These are phyloP conservation scores for Xylariaceae sp. DNA, from an alignment of 2,329 filamentous ascomycete genomes.

Conservation along the genomic window DNA sequence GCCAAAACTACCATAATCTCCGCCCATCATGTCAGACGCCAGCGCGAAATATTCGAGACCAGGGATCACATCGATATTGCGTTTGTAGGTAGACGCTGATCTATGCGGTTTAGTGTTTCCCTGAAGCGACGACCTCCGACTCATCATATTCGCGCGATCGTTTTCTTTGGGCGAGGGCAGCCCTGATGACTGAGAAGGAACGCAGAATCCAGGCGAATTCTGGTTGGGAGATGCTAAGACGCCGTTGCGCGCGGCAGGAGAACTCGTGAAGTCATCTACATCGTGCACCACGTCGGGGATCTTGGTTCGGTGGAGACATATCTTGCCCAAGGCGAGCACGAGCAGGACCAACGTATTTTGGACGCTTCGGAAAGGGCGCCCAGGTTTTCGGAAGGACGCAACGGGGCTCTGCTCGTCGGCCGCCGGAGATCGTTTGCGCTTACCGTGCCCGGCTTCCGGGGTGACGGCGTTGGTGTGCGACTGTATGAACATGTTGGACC, in stretches of 20 bases:
- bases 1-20: constrained; percentile 70
- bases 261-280: constrained; percentile 35
- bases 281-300: constrained; percentile 57
- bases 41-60: constrained; percentile 86
- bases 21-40: constrained; percentile 80
- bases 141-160: constrained; percentile 40
- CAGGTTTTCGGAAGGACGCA: constrained; percentile 37
- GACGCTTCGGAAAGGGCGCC: constrained; percentile 59
- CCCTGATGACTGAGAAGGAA: constrained; percentile 46
- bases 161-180: constrained; percentile 49
- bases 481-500: constrained; percentile 30
- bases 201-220: constrained; percentile 46
- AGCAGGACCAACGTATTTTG: constrained; percentile 77
- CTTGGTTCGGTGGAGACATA: constrained; percentile 56
- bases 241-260: constrained; percentile 44
- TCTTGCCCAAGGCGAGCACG: constrained; percentile 79
- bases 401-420: constrained; percentile 28
- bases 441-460: constrained; percentile 34
- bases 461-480: constrained; percentile 23
- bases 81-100: constrained; percentile 31
- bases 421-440: constrained; percentile 52
- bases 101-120: constrained; percentile 31
- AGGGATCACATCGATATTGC: constrained; percentile 80
- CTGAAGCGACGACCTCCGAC: constrained; percentile 50
- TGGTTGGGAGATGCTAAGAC: constrained; percentile 48